These are phyloP conservation scores for Ilex asprella DNA, from an alignment of 257 asterid species.

Conservation along the genomic window DNA sequence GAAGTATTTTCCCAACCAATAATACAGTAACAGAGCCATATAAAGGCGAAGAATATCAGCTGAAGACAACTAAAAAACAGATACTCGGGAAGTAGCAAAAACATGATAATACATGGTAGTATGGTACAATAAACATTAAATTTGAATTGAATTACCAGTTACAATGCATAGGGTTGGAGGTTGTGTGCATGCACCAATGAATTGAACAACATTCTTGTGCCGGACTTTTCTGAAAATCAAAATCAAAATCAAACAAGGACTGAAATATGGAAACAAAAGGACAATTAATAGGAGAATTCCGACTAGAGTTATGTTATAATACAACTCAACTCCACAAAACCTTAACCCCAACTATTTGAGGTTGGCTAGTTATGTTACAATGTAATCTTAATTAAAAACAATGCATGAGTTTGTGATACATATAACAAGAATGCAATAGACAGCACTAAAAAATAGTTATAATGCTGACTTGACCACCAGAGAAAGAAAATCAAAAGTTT, in stretches of 20 bases:
- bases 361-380: no score
- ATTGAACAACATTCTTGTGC: conserved; percentile 49
- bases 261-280: not conserved
- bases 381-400: no score
- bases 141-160: conserved; percentile 23
- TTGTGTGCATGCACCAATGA: conserved; percentile 46
- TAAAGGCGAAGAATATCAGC: not conserved
- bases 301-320: no score
- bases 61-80: not conserved
- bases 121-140: not conserved
- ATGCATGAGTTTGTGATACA: not conserved
- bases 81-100: not conserved
- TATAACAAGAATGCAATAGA: not conserved
- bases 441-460: not conserved
- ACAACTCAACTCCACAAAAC: no score
- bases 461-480: not conserved
- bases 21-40: not conserved
- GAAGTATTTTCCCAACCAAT: no score
- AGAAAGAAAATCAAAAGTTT: not conserved
- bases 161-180: conserved; percentile 44
- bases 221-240: conserved; percentile 37
- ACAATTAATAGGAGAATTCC: not conserved
- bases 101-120: not conserved
- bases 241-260: not conserved
- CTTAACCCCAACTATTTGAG: no score